These are phyloP conservation scores for Ashbya aceris DNA, from an alignment of 1,139 yeast species.

Conservation along the genomic window DNA sequence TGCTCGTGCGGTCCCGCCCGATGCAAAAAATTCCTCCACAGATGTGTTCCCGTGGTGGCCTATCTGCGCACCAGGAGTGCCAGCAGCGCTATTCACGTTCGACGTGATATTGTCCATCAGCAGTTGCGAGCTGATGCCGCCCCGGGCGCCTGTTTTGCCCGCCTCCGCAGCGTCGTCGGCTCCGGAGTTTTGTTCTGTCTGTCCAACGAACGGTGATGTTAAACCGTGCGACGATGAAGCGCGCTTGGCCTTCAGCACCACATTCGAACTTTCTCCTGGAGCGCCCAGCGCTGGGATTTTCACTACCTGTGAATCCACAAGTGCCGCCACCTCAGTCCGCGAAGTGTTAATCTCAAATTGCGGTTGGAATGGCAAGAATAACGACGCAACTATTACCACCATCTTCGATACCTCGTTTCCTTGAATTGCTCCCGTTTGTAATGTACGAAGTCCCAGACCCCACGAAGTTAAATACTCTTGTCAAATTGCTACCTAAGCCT, in stretches of 20 bases:
- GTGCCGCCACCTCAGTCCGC: constrained; percentile 18
- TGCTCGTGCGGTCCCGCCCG: constrained; percentile 9
- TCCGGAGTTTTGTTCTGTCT: not conserved
- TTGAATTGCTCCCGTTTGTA: not conserved
- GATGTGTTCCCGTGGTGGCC: constrained; percentile 14
- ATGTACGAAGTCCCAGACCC: not conserved
- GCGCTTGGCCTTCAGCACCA: constrained; percentile 12
- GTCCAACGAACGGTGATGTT: constrained; percentile 7
- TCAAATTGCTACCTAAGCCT: not conserved
- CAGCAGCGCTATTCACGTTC: constrained; percentile 21
- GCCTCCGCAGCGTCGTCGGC: constrained; percentile 2
- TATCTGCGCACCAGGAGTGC: constrained; percentile 15
- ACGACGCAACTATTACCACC: constrained; percentile 29
- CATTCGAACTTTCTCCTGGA: constrained; percentile 3
- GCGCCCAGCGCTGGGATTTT: constrained; percentile 9
- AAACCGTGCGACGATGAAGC: constrained; percentile 20
- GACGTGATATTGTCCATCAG: constrained; percentile 29
- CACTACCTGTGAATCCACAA: constrained; percentile 19
- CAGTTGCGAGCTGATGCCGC: constrained; percentile 23
- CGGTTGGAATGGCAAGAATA: constrained; percentile 29
- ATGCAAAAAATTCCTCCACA: constrained; percentile 24
- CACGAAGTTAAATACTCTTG: not conserved
- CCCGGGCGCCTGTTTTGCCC: constrained; percentile 2
- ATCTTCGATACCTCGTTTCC: constrained; percentile 8
- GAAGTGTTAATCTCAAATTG: constrained; percentile 26